Percentiles rank a stretch among this genome's conserved stretches.
phyloP scores from a whole-genome alignment of 805 yeast species.

The Naumovozyma dairenensis region DNA sequence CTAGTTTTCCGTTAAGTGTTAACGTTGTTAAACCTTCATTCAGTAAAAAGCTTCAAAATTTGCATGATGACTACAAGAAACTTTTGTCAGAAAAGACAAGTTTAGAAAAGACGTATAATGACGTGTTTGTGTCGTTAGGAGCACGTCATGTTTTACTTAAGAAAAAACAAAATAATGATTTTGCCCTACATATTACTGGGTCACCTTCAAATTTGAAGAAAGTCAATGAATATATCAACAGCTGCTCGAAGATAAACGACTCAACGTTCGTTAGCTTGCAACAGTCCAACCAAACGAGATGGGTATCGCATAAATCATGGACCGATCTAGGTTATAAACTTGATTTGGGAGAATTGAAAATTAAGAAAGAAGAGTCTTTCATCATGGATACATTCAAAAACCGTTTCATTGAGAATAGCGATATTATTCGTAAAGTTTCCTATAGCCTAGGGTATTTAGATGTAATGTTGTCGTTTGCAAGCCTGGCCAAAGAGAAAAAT shows the following conservation, averaged over 20 bases:
- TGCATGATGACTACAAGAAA: slow-evolving; percentile 29
- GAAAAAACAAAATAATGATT: slow-evolving; percentile 35
- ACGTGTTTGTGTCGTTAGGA: slow-evolving; percentile 18
- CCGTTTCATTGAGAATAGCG: slow-evolving; percentile 36
- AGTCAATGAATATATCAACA: slow-evolving; percentile 13
- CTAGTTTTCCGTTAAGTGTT: slow-evolving; percentile 14
- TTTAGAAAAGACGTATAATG: slow-evolving; percentile 25
- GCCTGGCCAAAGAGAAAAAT: slow-evolving; percentile 55
- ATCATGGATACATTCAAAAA: slow-evolving; percentile 42
- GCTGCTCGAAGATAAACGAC: slow-evolving; percentile 3
- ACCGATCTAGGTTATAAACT: slow-evolving; percentile 40
- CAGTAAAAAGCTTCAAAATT: slow-evolving; percentile 23
- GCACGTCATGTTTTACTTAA: slow-evolving; percentile 30
- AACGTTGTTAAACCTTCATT: slow-evolving; percentile 31
- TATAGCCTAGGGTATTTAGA: slow-evolving; percentile 57
- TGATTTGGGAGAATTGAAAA: slow-evolving; percentile 36
- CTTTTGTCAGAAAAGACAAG: slow-evolving; percentile 21
- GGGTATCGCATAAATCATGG: slow-evolving; percentile 44
- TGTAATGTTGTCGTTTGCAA: slow-evolving; percentile 61
- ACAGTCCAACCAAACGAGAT: slow-evolving; percentile 35
- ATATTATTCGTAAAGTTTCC: slow-evolving; percentile 42
- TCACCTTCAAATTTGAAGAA: slow-evolving; percentile 22
- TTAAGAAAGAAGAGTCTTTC: slow-evolving; percentile 44
- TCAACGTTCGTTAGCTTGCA: slow-evolving; percentile 26
- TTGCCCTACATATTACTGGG: slow-evolving; percentile 42